Evolutionary conservation across 345 rosid genomes (phyloP), one percentile per base, ranked within the genome.

Genomic region (Crucihimalaya himalaica): DNA sequence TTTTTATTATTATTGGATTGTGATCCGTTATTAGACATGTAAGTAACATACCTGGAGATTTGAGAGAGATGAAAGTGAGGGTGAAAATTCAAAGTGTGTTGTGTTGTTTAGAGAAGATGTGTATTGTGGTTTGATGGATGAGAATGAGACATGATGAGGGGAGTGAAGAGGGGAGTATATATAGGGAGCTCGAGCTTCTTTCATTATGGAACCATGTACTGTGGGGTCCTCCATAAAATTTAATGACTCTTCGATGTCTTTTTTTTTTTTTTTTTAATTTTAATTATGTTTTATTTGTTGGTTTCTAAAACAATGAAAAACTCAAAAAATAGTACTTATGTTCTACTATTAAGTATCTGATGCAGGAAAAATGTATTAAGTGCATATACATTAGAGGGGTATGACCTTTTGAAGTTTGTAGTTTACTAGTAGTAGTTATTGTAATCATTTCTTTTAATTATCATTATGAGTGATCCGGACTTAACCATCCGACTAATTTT

Each of bases 141-240:
- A 64, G 72, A 71, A 77, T 45, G 46, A 70, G 77, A 73, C 72
- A 42, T 62, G 74, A 43, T 35, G 55, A 14, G 29, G 40, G 23
- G 69, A 78, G 54, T 77, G 54, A 65, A 55, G 69, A 66, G 79
- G 75, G 58, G 82, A 9, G 66, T 86, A 61, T 42, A 42, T 86
- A 83, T 86, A 79, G 79, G 80, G 81, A 81, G n/a, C n/a, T n/a
- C n/a, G 86, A 80, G 59, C 39, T 53, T 60, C 50, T 51, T 48
- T 32, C 61, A 14, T 80, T 29, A 68, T 53, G 81, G 92, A 86
- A 89, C 81, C 89, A 68, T 82, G 90, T 85, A 77, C 88, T 73
- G 5, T 66, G 86, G 94, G 87, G 40, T 87, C 96, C 86, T 16
- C 75, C 81, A 73, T 80, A 42, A 77, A 80, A 8, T 5, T n/a